Base-by-base conservation (phyloP, 208 protist genomes). In the Kentomonas sorsogonicus region DNA sequence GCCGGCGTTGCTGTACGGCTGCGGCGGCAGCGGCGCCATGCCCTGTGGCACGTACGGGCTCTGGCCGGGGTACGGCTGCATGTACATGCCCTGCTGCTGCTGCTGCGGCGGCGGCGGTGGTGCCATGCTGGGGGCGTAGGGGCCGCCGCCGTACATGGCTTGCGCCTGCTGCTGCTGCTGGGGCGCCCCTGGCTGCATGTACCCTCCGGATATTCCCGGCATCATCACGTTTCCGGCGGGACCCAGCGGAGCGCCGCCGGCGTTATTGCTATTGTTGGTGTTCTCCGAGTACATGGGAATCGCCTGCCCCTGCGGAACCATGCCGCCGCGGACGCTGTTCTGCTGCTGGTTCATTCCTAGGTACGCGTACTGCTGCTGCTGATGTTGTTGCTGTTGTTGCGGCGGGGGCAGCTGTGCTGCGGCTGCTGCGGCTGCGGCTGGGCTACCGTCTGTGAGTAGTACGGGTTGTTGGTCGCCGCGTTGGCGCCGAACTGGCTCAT, bases 81-180 rank as follows among this genome's bases (percentile, higher is more conserved):
- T 5, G 40, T 16, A 25, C 9, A 5, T 18, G 47, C 50, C 41
- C 30, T 23, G 5, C 25, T 53, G 47, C 25, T 9, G 30, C 27
- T 10, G 29, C 15, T 51, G 45, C 45, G 11, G 47, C 25, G 15
- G 15, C 29, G 34, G 11, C 30, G 13, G 31, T 16, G 7, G 25
- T 6, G 36, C 62, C 54, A 18, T 45, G 50, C 2, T 22, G 64
- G 0, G n/a, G 34, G 27, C 53, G 33, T 6, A 43, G 34, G 31
- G 16, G 40, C 30, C 9, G 15, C 18, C 22, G 20, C 3, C 34
- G 57, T 20, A 39, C 2, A 5, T 40, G 22, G 16, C 30, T 15
- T 63, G 58, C 23, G 55, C 45, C 16, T 34, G 34, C 20, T 62
- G 57, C 25, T 48, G 45, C 26, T 56, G 55, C 27, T 58, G 63